phyloP scores from a whole-genome alignment of 805 yeast genomes.

The Yarrowia sp. region DNA sequence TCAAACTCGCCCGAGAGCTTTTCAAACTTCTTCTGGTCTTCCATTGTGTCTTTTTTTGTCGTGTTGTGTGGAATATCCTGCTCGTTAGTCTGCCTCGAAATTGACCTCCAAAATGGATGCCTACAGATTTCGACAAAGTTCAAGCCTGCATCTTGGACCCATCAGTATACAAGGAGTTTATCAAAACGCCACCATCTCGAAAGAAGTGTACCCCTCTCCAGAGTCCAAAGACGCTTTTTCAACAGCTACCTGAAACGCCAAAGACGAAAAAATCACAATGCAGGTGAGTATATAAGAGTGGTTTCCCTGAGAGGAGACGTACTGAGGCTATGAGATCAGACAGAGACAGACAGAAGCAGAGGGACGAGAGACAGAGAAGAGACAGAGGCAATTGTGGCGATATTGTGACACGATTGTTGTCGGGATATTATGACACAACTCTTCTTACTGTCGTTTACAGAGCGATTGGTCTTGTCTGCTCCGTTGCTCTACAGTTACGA shows the following conservation, averaged over 20 bases:
- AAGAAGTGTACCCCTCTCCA: no score
- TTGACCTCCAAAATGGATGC: background rate
- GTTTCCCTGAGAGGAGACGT: no score
- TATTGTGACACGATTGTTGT: no score
- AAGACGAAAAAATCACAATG: background rate
- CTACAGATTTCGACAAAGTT: background rate
- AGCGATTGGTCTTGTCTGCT: no score
- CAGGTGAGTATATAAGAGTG: constrained; percentile 4
- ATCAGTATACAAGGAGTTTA: background rate
- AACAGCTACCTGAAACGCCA: background rate
- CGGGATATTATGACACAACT: no score
- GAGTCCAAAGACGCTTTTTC: no score
- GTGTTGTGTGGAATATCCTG: background rate
- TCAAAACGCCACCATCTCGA: background rate
- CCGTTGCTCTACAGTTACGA: no score
- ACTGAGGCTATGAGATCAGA: no score
- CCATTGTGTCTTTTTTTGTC: background rate
- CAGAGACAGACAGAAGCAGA: no score
- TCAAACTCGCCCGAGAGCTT: constrained; percentile 23
- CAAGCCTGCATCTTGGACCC: background rate
- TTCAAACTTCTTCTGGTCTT: constrained; percentile 18
- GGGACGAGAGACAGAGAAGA: no score
- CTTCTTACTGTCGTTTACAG: no score
- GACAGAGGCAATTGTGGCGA: no score
- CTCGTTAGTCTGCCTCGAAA: background rate